Base-by-base conservation (phyloP, 2,329 filamentous ascomycete genomes). In the Alternaria triticina region DNA sequence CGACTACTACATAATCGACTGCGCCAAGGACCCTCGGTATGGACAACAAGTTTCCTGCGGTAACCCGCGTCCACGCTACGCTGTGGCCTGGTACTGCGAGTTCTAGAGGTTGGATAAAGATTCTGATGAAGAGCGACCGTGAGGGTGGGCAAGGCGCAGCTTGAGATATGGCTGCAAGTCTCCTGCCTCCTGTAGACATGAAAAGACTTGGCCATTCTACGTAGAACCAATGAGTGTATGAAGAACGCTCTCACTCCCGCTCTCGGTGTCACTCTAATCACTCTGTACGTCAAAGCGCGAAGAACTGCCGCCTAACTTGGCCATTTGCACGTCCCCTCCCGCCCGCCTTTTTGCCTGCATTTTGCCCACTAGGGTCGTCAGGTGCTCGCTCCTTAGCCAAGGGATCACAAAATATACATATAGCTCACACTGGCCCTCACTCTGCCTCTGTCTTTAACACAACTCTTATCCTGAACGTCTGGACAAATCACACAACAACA, bases 1-100 rank as follows among this genome's bases (percentile, higher is more conserved):
- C 11, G 20, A 46, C 40, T 43, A 56, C 8, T 56, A 56, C 54
- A 46, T 56, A 15, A 33, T 56, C 40, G 54, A 56, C 25, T 56
- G 54, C 17, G 12, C 17, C 7, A 45, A 45, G 17, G 40, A 49
- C 12, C 20, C 23, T 33, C 9, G 30, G 5, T 27, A 57, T 25
- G 55, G 45, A 11, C 30, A 57, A 25, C 30, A 57, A 17, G n/a
- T 43, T 9, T 43, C 45, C 5, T 50, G 55, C 30, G 45, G 55
- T 10, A 50, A 43, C 13, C 27, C 54, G 3, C 17, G 30, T n/a
- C 55, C 55, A 7, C 45, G 22, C 15, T 57, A 20, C 30, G 23
- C 44, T 25, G 28, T 20, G 9, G 55, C 45, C 43, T 56, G 25
- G 12, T 28, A 30, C 17, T 58, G 46, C 30, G 23, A 49, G 7